These are phyloP conservation scores for Penicillium chermesinum DNA, from an alignment of 495 filamentous ascomycete species.

Conservation along the genomic window DNA sequence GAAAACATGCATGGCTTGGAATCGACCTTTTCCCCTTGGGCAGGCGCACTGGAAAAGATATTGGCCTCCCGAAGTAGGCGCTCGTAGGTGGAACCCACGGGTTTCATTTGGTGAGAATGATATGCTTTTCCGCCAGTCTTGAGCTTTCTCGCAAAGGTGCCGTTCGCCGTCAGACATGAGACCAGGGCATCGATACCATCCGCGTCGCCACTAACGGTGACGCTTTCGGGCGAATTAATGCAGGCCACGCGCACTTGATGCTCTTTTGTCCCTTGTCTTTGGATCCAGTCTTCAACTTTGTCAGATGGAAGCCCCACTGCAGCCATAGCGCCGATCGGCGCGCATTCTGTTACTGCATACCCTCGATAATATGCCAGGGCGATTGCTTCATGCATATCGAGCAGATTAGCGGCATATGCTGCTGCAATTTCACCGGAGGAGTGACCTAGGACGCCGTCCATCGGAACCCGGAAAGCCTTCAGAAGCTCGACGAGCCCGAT, in stretches of 20 bases:
- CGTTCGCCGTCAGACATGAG: constrained; percentile 22
- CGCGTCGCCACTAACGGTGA: constrained; percentile 36
- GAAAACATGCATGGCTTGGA: too few species aligned
- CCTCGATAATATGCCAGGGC: constrained; percentile 8
- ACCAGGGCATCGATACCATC: constrained; percentile 33
- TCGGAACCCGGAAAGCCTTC: background rate
- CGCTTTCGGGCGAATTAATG: constrained; percentile 35
- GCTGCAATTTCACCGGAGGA: constrained; percentile 13
- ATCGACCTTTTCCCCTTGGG: too few species aligned
- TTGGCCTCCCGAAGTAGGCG: background rate
- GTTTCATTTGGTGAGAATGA: constrained; percentile 32
- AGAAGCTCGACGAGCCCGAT: constrained; percentile 4
- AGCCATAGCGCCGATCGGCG: constrained; percentile 19
- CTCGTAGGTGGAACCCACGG: background rate
- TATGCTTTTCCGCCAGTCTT: constrained; percentile 41
- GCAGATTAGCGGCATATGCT: constrained; percentile 5
- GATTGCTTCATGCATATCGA: constrained; percentile 1
- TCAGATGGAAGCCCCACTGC: constrained; percentile 25
- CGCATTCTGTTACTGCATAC: background rate
- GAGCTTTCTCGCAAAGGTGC: constrained; percentile 22
- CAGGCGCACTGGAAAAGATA: background rate
- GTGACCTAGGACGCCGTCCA: constrained; percentile 5
- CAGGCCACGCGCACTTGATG: too few species aligned
- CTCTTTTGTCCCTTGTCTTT: too few species aligned
- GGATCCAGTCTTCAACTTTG: constrained; percentile 28